Conservation (phyloP, 108 stramenopile genomes). For the Pseudonitzschia delicatissima region DNA sequence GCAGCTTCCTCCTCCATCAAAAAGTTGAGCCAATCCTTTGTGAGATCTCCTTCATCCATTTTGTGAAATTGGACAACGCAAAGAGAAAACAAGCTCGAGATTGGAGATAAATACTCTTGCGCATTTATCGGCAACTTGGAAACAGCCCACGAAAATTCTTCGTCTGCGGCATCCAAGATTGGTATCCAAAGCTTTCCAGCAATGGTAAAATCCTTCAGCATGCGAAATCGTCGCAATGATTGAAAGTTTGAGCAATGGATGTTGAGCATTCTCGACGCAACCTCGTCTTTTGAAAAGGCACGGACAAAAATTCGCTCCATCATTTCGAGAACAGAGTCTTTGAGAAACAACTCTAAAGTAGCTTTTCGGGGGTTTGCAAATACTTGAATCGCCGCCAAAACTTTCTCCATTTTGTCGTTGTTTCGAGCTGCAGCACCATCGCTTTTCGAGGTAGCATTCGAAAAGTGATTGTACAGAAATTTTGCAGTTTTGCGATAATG, state of each 20-base stretch:
- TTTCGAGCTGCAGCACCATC: conserved; percentile 65
- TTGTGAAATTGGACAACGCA: conserved; percentile 77
- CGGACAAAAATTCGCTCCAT: conserved; percentile 69
- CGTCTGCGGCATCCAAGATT: conserved; percentile 77
- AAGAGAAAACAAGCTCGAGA: conserved; percentile 80
- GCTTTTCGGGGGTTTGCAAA: conserved; percentile 70
- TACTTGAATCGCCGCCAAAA: conserved; percentile 58
- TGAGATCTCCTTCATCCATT: conserved; percentile 50
- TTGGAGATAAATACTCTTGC: conserved; percentile 59
- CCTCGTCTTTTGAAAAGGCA: conserved; percentile 57
- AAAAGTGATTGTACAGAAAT: conserved; percentile 61
- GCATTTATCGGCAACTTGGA: conserved; percentile 60
- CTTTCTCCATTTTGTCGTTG: conserved; percentile 53
- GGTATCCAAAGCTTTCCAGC: conserved; percentile 81
- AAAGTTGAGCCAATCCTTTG: conserved; percentile 82
- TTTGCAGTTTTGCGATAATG: conserved; percentile 62
- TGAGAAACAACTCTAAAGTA: conserved; percentile 48
- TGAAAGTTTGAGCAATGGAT: conserved; percentile 67
- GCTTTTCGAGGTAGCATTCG: conserved; percentile 33
- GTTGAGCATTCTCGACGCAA: conserved; percentile 61
- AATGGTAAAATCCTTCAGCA: conserved; percentile 75
- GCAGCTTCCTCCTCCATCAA: conserved; percentile 73
- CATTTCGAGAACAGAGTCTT: conserved; percentile 58
- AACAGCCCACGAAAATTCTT: conserved; percentile 67
- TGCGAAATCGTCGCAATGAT: conserved; percentile 63